Conservation (phyloP, 176 grass and related monocot genomes). For the Pontederia paniculata region DNA sequence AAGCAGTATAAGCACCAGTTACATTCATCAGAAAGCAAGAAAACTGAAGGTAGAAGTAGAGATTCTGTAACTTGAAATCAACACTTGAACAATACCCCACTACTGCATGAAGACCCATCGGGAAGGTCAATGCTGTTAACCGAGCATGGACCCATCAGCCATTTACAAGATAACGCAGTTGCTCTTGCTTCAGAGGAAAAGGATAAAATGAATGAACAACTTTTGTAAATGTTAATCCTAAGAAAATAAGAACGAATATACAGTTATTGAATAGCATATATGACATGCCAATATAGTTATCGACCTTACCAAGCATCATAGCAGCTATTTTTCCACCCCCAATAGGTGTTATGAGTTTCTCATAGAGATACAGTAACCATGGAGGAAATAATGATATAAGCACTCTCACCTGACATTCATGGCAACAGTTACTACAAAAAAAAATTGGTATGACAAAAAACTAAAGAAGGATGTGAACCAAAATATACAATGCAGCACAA, state of each 20-base stretch:
- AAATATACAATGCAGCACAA: neutral
- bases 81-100: too few species aligned
- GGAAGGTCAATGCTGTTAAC: constrained; percentile 58
- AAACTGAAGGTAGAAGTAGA: constrained; percentile 6
- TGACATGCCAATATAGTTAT: too few species aligned
- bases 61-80: neutral
- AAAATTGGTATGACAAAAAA: constrained; percentile 1
- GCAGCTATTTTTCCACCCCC: constrained; percentile 52
- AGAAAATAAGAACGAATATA: constrained; percentile 1
- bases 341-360: constrained; percentile 66
- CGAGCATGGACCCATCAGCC: constrained; percentile 77
- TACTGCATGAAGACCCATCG: constrained; percentile 48
- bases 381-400: constrained; percentile 59
- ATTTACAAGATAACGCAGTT: constrained; percentile 73
- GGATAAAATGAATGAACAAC: neutral
- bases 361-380: constrained; percentile 64
- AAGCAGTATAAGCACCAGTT: neutral
- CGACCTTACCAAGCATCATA: constrained; percentile 60
- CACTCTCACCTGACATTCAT: constrained; percentile 48
- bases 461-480: neutral
- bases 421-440: constrained; percentile 5
- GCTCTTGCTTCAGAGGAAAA: constrained; percentile 62
- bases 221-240: neutral
- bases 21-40: constrained; percentile 3
- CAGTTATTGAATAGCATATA: too few species aligned